These are phyloP conservation scores for Rosa lucieae DNA, from an alignment of 306 rosid genomes.

Conservation along the genomic window DNA sequence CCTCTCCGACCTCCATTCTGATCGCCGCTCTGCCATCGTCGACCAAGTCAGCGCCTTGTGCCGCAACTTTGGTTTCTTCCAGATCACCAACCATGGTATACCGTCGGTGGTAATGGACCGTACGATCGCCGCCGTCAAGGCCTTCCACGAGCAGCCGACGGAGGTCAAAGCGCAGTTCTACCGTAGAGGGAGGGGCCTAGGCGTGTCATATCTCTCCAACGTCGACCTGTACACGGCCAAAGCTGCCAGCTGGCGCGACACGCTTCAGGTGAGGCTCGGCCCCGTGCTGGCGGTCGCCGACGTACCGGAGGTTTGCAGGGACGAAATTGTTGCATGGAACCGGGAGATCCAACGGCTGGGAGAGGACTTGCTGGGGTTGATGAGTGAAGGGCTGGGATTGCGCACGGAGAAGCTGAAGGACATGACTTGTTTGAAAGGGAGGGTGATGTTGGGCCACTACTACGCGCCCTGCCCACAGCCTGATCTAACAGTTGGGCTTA, in stretches of 20 bases:
- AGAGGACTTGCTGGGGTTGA: slow-evolving; percentile 23
- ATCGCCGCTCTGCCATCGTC: slow-evolving; percentile 25
- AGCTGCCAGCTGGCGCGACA: slow-evolving; percentile 83
- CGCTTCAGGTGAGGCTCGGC: slow-evolving; percentile 45
- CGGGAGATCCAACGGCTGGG: slow-evolving; percentile 52
- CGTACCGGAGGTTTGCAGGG: slow-evolving; percentile 56
- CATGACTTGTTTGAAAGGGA: slow-evolving; percentile 31
- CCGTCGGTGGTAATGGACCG: slow-evolving; percentile 18
- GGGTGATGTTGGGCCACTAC: slow-evolving; percentile 39
- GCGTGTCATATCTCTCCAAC: slow-evolving; percentile 39
- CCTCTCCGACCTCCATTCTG: not conserved
- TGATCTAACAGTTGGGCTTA: slow-evolving; percentile 59
- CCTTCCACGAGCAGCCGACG: slow-evolving; percentile 39
- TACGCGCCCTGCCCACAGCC: slow-evolving; percentile 45
- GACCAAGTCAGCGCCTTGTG: slow-evolving; percentile 32
- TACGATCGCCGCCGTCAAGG: slow-evolving; percentile 30
- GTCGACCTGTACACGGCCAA: slow-evolving; percentile 31
- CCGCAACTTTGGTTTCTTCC: slow-evolving; percentile 44
- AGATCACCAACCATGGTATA: slow-evolving; percentile 43
- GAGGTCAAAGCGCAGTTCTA: slow-evolving; percentile 23
- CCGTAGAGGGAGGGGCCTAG: slow-evolving; percentile 20
- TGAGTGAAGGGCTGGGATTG: slow-evolving; percentile 51
- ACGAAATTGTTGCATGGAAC: slow-evolving; percentile 46
- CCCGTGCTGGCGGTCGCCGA: slow-evolving; percentile 24
- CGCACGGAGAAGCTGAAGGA: slow-evolving; percentile 23